Conservation (phyloP, 2,329 filamentous ascomycete species). For the Neofusicoccum cordaticola region DNA sequence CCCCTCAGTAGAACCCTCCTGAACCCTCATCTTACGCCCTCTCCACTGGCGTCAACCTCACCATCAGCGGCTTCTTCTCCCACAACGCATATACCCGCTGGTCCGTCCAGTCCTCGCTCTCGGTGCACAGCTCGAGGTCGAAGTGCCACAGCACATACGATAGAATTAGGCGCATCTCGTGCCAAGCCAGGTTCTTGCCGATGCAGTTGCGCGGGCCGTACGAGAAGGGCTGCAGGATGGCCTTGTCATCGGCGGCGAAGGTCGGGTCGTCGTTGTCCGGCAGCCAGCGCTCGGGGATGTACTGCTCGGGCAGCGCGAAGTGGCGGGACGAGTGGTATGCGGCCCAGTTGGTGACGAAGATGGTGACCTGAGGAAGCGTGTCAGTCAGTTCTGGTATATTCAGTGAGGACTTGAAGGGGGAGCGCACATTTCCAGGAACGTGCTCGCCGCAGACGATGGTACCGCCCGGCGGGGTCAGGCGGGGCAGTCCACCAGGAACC, state of each 20-base stretch:
- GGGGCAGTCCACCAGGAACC: slow-evolving; percentile 34
- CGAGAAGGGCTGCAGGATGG: slow-evolving; percentile 27
- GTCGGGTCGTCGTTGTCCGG: slow-evolving; percentile 19
- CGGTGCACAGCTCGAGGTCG: slow-evolving; percentile 33
- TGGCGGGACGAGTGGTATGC: slow-evolving; percentile 27
- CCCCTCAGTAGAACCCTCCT: no score
- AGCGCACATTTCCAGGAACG: slow-evolving; percentile 22
- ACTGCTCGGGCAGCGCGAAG: slow-evolving; percentile 28
- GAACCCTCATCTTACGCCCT: not conserved
- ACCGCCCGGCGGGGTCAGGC: slow-evolving; percentile 27
- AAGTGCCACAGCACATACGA: slow-evolving; percentile 41
- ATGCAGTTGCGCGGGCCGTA: slow-evolving; percentile 31
- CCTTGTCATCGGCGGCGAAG: slow-evolving; percentile 26
- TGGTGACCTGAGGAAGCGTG: slow-evolving; percentile 20
- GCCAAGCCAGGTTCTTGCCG: slow-evolving; percentile 36
- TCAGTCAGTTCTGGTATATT: slow-evolving; percentile 13
- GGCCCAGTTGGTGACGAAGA: slow-evolving; percentile 21
- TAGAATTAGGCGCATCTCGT: slow-evolving; percentile 38
- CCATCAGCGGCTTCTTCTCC: slow-evolving; percentile 31
- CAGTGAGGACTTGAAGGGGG: no score
- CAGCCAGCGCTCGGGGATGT: slow-evolving; percentile 36
- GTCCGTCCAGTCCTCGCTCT: slow-evolving; percentile 38
- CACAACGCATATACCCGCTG: slow-evolving; percentile 33
- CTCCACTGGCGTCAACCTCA: slow-evolving; percentile 24
- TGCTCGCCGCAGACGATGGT: slow-evolving; percentile 25